phyloP scores from a whole-genome alignment of 1,284 basidiomycete species.

The Pascua sp. region DNA sequence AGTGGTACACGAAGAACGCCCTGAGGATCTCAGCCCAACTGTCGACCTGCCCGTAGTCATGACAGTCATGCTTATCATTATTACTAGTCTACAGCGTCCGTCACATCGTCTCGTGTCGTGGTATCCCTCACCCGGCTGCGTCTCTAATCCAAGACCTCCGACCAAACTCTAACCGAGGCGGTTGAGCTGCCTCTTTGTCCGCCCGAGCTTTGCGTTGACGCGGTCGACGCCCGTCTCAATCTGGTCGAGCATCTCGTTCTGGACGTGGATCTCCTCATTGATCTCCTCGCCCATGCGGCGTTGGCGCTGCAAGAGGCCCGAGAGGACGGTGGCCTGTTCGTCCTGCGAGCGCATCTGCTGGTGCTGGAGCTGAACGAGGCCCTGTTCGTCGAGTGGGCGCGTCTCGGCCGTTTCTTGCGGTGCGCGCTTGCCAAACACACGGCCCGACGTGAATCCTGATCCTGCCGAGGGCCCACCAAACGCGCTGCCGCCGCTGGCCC shows the following conservation, averaged over 20 bases:
- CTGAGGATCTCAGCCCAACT: too few species aligned
- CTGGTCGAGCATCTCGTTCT: conserved; percentile 82
- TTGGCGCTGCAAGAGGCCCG: conserved; percentile 79
- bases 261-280: conserved; percentile 71
- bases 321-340: conserved; percentile 69
- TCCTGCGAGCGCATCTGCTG: conserved; percentile 81
- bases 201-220: conserved; percentile 70
- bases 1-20: too few species aligned
- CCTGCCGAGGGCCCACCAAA: neutral
- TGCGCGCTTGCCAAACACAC: conserved; percentile 67
- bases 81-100: too few species aligned
- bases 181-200: conserved; percentile 76
- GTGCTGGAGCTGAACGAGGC: conserved; percentile 74
- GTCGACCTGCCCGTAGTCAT: too few species aligned
- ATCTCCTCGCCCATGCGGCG: conserved; percentile 84
- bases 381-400: conserved; percentile 76
- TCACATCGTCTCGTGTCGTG: too few species aligned
- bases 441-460: conserved; percentile 16
- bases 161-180: conserved; percentile 37
- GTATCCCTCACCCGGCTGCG: too few species aligned
- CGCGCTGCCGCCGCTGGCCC: neutral
- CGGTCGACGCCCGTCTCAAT: conserved; percentile 70
- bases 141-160: too few species aligned
- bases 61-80: too few species aligned
- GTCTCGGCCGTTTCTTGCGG: conserved; percentile 81